Percentiles rank a stretch among this genome's conserved stretches.
Conservation (phyloP, 306 rosid genomes). For the Urtica urens region DNA sequence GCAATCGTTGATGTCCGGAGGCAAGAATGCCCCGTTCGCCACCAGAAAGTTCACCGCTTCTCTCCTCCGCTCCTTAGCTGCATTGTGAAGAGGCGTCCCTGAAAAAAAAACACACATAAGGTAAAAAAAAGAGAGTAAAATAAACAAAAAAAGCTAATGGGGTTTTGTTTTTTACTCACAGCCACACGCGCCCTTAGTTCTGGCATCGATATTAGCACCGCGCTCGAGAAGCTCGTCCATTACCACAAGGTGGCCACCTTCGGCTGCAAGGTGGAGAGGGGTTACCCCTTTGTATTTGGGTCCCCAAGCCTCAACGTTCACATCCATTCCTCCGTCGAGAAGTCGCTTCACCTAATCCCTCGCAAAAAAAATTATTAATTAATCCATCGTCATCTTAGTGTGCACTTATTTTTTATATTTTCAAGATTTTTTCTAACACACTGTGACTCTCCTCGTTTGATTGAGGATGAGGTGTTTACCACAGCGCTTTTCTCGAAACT, state of each 20-base stretch:
- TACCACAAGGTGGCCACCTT: slow-evolving; percentile 83
- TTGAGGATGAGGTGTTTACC: no score
- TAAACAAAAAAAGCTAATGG: neutral
- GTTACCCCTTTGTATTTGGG: slow-evolving; percentile 85
- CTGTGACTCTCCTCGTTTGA: no score
- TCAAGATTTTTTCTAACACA: no score
- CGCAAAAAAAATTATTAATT: neutral
- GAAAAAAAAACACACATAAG: neutral
- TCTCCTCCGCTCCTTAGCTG: slow-evolving; percentile 87
- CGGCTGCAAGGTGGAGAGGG: slow-evolving; percentile 95
- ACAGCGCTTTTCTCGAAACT: no score
- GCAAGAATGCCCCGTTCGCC: slow-evolving; percentile 89
- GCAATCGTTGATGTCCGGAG: slow-evolving; percentile 72
- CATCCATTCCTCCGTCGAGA: slow-evolving; percentile 81
- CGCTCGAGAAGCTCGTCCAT: slow-evolving; percentile 96
- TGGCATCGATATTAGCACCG: slow-evolving; percentile 91
- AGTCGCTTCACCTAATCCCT: slow-evolving; percentile 83
- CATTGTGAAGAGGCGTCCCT: slow-evolving; percentile 98
- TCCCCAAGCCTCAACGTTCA: slow-evolving; percentile 77
- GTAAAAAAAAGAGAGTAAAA: neutral
- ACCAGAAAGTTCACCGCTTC: slow-evolving; percentile 70
- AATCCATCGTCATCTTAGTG: neutral
- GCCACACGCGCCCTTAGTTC: slow-evolving; percentile 93
- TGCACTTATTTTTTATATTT: no score
- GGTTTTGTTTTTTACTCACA: no score